Conservation (phyloP, 352 stramenopile genomes). For the Phytophthora hibernalis region DNA sequence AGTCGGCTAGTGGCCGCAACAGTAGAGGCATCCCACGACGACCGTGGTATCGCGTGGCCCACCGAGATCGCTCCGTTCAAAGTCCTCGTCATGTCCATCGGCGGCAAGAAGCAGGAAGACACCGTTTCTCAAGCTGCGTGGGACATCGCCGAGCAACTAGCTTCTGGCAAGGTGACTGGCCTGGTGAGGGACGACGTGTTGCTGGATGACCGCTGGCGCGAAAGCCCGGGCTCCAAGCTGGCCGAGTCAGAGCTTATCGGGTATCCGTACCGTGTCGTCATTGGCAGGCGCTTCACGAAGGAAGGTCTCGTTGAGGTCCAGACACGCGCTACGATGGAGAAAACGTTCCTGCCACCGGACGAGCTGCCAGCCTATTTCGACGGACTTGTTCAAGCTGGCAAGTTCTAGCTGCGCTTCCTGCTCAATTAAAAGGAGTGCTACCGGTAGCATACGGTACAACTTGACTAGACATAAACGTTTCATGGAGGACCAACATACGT, state of each 20-base stretch:
- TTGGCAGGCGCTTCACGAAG: conserved; percentile 81
- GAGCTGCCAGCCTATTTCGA: conserved; percentile 55
- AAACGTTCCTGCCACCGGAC: conserved; percentile 56
- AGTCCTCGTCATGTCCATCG: conserved; percentile 80
- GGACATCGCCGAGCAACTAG: conserved; percentile 62
- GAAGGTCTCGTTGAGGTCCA: conserved; percentile 85
- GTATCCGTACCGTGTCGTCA: conserved; percentile 85
- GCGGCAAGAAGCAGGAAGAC: conserved; percentile 63
- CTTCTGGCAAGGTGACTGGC: conserved; percentile 37
- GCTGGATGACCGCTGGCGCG: conserved; percentile 85
- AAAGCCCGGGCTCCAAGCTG: conserved; percentile 82
- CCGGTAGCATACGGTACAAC: no score
- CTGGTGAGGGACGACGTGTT: conserved; percentile 67
- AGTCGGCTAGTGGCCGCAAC: conserved; percentile 80
- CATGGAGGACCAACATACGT: neutral
- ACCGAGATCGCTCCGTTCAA: conserved; percentile 83
- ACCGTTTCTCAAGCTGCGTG: conserved; percentile 49
- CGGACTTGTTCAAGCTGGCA: conserved; percentile 20
- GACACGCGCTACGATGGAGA: conserved; percentile 69
- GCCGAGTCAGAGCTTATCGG: conserved; percentile 88
- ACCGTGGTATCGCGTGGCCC: conserved; percentile 84
- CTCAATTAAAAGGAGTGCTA: no score
- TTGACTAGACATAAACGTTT: neutral
- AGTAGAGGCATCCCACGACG: conserved; percentile 84
- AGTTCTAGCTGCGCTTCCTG: conserved; percentile 28